A percentile compares a stretch with the other conserved stretches of the same genome.
Evolutionary conservation across 495 filamentous ascomycete genomes (phyloP).

Genomic region (Neurospora sp.): DNA sequence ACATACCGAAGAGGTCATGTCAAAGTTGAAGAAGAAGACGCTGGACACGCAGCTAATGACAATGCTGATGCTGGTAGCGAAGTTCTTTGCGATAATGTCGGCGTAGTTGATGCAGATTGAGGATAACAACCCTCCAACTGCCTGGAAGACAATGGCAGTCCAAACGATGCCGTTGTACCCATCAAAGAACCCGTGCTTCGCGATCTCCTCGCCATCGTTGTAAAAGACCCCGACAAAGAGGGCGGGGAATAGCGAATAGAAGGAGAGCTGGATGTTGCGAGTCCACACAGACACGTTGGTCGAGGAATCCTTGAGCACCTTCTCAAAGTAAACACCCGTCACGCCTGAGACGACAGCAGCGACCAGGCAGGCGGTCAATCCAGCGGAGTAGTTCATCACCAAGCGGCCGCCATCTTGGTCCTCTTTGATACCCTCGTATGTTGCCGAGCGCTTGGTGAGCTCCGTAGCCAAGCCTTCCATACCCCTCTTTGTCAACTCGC

Average conservation of each 20-base stretch:
- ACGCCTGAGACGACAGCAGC: conserved; percentile 72
- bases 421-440: conserved; percentile 85
- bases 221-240: conserved; percentile 77
- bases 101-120: conserved; percentile 80
- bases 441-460: conserved; percentile 71
- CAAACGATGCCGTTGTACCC: conserved; percentile 91
- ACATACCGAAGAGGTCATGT: conserved; percentile 60
- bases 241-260: conserved; percentile 84
- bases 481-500: conserved; percentile 38
- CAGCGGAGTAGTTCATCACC: conserved; percentile 62
- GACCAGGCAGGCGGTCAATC: conserved; percentile 65
- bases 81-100: conserved; percentile 82
- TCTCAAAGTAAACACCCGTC: conserved; percentile 90
- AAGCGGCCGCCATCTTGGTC: conserved; percentile 54
- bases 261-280: conserved; percentile 84
- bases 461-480: conserved; percentile 34
- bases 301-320: conserved; percentile 75
- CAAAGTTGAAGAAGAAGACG: conserved; percentile 72
- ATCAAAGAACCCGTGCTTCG: conserved; percentile 77
- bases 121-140: conserved; percentile 69
- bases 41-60: conserved; percentile 76
- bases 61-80: conserved; percentile 85
- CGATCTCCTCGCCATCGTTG: conserved; percentile 76
- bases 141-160: conserved; percentile 73
- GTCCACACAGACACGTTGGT: conserved; percentile 71